Evolutionary conservation across 129 eudicot species (phyloP).

Genomic region (Ambrosia trifida): DNA sequence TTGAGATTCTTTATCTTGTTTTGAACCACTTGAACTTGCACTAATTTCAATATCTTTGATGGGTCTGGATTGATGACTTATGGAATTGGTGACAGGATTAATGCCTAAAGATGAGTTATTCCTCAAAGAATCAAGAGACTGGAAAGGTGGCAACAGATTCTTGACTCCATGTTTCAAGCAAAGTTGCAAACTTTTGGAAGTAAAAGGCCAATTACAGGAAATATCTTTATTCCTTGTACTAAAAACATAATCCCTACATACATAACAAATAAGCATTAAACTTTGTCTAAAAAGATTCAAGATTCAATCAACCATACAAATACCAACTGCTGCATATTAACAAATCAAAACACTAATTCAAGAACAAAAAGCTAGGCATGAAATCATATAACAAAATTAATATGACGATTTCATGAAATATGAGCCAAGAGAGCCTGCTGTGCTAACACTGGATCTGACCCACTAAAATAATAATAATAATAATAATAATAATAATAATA

Average conservation of each 20-base stretch:
- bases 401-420: constrained; percentile 39
- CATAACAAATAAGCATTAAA: constrained; percentile 29
- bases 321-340: background rate
- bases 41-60: constrained; percentile 20
- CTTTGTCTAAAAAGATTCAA: constrained; percentile 11
- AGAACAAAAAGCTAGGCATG: constrained; percentile 12
- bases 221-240: constrained; percentile 67
- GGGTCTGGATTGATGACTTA: constrained; percentile 9
- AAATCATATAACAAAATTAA: constrained; percentile 8
- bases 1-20: constrained; percentile 31
- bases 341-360: background rate
- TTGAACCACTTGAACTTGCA: constrained; percentile 15
- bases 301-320: constrained; percentile 7
- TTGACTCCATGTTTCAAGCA: constrained; percentile 72
- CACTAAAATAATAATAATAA: too few species aligned
- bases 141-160: constrained; percentile 82
- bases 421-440: constrained; percentile 31
- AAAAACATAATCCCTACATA: constrained; percentile 78
- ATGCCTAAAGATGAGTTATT: constrained; percentile 32
- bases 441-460: constrained; percentile 49
- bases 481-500: too few species aligned
- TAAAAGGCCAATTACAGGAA: constrained; percentile 76
- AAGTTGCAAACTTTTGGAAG: constrained; percentile 62
- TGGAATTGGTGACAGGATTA: too few species aligned
- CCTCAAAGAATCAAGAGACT: constrained; percentile 50